phyloP scores from a whole-genome alignment of 257 asterid genomes.

The Gynochthodes officinalis region DNA sequence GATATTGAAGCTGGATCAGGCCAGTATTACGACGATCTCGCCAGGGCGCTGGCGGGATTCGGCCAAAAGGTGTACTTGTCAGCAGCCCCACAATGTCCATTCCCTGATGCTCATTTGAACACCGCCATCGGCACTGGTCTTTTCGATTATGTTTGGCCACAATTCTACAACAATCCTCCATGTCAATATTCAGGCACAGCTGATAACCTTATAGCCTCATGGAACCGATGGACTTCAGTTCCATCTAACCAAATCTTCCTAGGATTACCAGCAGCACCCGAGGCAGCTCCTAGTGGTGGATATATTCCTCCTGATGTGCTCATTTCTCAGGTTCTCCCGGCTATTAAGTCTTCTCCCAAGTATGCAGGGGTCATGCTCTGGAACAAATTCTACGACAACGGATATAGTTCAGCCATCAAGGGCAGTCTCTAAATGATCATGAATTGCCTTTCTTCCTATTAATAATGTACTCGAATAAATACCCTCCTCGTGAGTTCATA shows the following conservation, averaged over 20 bases:
- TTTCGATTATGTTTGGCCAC: slow-evolving; percentile 61
- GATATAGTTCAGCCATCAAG: slow-evolving; percentile 43
- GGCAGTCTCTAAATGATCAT: slow-evolving; percentile 26
- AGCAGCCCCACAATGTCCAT: slow-evolving; percentile 54
- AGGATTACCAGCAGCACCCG: slow-evolving; percentile 54
- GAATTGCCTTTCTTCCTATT: no score
- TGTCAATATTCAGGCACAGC: slow-evolving; percentile 38
- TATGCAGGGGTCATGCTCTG: slow-evolving; percentile 71
- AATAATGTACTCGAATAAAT: no score
- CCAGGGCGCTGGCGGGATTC: slow-evolving; percentile 29
- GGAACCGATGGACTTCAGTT: slow-evolving; percentile 38
- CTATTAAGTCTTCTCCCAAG: slow-evolving; percentile 34
- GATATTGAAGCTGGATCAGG: slow-evolving; percentile 39
- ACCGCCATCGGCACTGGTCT: slow-evolving; percentile 43
- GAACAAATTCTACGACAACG: slow-evolving; percentile 45
- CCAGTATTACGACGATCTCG: slow-evolving; percentile 38
- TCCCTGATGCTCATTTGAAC: slow-evolving; percentile 41
- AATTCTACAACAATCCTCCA: slow-evolving; percentile 49
- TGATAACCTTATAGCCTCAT: slow-evolving; percentile 27
- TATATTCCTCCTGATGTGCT: slow-evolving; percentile 50
- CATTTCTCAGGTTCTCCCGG: slow-evolving; percentile 49
- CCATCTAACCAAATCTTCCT: slow-evolving; percentile 40
- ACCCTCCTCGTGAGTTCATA: no score
- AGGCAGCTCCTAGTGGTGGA: slow-evolving; percentile 46
- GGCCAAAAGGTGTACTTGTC: slow-evolving; percentile 40